Base-by-base conservation (phyloP, 2,329 filamentous ascomycete species). In the Botrytis squamosa region DNA sequence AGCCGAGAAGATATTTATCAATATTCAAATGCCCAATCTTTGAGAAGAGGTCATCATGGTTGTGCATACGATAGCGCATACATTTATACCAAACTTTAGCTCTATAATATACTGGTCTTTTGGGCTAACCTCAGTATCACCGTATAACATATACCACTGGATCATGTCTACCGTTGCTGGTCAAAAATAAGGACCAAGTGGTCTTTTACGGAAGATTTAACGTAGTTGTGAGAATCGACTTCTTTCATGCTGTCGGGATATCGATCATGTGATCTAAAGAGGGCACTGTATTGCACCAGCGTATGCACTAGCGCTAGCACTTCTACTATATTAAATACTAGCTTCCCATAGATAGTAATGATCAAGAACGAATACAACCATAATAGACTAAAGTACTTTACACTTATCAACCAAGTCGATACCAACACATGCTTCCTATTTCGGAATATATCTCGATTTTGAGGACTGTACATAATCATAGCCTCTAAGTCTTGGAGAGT, bases 171-270 rank as follows among this genome's bases (percentile, higher is more conserved):
- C 44, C 33, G 25, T 65, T 40, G 22, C 55, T 74, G 74, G 73
- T 29, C 73, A 5, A 74, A 73, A 40, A 76, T 59, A 8, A 75
- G 70, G 18, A 72, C 55, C 4, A n/a, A 40, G 22, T 65, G 36
- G n/a, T 25, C n/a, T n/a, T 4, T 14, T 4, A 6, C 10, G 25
- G 38, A 44, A 22, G 84, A 83, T 78, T 90, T 91, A 78, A 91
- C 88, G 77, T 91, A 91, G 80, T 90, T 89, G 80, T 90, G 88
- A 1, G 83, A 82, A 33, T 88, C 89, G 52, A 91, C 85, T 83
- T 91, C 82, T 52, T 77, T 80, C 83, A 84, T 84, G 73, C 84
- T 82, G 29, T 29, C 29, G 29, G 29, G 29, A 29, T 29, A 29
- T 29, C 29, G 29, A 29, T 29, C 29, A 29, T 29, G 29, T 29